Evolutionary conservation across 345 rosid genomes (phyloP).

Genomic region (Sisymbrium altissimum): DNA sequence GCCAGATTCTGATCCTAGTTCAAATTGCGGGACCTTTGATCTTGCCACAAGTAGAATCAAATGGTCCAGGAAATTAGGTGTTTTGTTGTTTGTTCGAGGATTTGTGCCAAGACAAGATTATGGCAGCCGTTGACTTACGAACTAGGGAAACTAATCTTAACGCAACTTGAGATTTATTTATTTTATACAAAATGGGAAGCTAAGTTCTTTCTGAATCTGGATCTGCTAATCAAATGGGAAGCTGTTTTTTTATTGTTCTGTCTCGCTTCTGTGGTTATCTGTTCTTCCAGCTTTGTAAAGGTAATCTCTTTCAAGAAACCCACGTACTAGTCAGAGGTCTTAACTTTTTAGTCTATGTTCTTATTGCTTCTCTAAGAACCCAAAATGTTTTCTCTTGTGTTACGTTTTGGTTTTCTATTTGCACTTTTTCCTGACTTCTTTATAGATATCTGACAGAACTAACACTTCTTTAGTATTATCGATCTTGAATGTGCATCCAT

Average conservation of each 20-base stretch:
- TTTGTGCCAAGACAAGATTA: too few relatives aligned
- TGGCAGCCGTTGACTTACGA: too few relatives aligned
- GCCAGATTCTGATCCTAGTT: too few relatives aligned
- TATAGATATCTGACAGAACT: background rate
- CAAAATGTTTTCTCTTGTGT: background rate
- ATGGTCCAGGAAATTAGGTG: too few relatives aligned
- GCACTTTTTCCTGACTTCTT: background rate
- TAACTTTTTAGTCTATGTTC: background rate
- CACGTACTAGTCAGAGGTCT: background rate
- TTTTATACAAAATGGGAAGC: background rate
- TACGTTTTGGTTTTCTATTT: background rate
- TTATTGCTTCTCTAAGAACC: background rate
- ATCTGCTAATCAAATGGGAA: background rate
- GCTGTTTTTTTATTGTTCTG: background rate
- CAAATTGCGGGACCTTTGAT: too few relatives aligned
- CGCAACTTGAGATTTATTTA: background rate
- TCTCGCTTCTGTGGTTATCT: background rate
- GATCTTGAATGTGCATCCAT: background rate
- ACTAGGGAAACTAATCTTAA: background rate
- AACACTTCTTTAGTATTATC: background rate
- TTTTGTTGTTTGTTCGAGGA: too few relatives aligned
- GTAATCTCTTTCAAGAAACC: background rate
- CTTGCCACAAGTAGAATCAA: too few relatives aligned
- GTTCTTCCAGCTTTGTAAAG: conserved; percentile 1
- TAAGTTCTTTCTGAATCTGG: background rate